These are phyloP conservation scores for Termitomyces sp. DNA, from an alignment of 768 basidiomycete species.

Conservation along the genomic window DNA sequence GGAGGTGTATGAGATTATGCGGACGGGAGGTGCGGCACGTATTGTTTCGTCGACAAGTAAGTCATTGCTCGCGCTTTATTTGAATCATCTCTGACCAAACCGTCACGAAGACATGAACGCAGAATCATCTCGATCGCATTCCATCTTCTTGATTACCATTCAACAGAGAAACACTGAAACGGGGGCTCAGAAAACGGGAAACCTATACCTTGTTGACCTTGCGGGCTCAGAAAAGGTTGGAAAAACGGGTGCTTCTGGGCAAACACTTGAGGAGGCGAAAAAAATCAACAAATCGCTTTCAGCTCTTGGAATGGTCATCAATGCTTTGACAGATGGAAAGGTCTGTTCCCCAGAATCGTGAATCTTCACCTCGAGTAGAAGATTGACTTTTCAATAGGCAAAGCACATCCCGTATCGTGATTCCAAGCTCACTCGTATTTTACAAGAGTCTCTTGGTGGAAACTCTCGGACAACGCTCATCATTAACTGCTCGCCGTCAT, in stretches of 20 bases:
- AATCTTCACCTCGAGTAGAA: neutral
- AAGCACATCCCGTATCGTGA: conserved; percentile 98
- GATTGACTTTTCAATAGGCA: conserved; percentile 44
- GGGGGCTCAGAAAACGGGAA: conserved; percentile 93
- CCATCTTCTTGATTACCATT: conserved; percentile 97
- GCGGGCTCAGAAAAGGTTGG: conserved; percentile 99
- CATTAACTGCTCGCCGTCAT: conserved; percentile 98
- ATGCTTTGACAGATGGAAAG: conserved; percentile 94
- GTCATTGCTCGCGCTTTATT: conserved; percentile 21
- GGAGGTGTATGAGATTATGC: conserved; percentile 99
- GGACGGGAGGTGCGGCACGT: conserved; percentile 86
- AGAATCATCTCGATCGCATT: conserved; percentile 97
- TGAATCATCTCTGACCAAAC: neutral
- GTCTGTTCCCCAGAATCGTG: conserved; percentile 32
- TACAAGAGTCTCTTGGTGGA: conserved; percentile 97
- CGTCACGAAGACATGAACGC: conserved; percentile 91
- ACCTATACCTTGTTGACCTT: conserved; percentile 95
- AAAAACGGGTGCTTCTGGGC: conserved; percentile 98
- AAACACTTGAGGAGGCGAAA: conserved; percentile 98
- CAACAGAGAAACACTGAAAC: conserved; percentile 95
- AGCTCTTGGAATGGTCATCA: conserved; percentile 99
- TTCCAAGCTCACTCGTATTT: conserved; percentile 96
- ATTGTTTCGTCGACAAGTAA: conserved; percentile 92
- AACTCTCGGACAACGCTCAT: conserved; percentile 96
- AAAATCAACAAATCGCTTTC: conserved; percentile 99